Evolutionary conservation across 2,329 filamentous ascomycete species (phyloP), one percentile per base, ranked within the genome.

Genomic region (Harringtonia lauricola): DNA sequence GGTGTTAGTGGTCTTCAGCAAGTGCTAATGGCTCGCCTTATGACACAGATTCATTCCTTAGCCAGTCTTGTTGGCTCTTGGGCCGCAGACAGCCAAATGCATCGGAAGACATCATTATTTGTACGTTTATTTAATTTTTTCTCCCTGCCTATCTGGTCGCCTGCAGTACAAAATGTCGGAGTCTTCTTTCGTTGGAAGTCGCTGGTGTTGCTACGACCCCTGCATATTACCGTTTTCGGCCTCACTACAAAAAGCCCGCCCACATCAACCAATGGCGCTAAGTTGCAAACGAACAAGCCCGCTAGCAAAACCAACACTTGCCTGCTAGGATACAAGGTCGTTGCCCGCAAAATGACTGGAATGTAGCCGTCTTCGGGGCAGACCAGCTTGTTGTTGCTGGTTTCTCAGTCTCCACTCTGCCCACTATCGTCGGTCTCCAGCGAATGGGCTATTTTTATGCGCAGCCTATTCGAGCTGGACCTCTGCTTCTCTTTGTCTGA

Each of bases 201-300:
- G 22, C 13, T 24, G 9, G 34, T 36, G n/a, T 19, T 36, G 21
- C 34, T 28, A 24, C 14, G 10, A 4, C n/a, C 18, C 21, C 14
- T 19, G 28, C 29, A 19, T 36, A 42, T 40, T 49, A 33, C 49
- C 49, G 49, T 44, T 51, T 51, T 49, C 49, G 49, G 45, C 44
- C 42, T 35, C 44, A 28, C n/a, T 41, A 15, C 34, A 36, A 22
- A 22, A 7, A 4, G 34, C 17, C n/a, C 9, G 29, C 15, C 31
- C 31, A 26, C 24, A 26, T 6, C 24, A 26, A 10, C 24, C 10
- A 26, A 26, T 26, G 6, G 24, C 24, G 24, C 24, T 26, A 26
- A 10, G 24, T 26, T 26, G 24, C 24, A 26, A 26, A 26, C 24
- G 10, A 10, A 6, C 31, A 33, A 7, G 7, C 31, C 31, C 31